Evolutionary conservation across 108 stramenopile species (phyloP), one percentile per base, ranked within the genome.

Genomic region (Skeletonema potamos): DNA sequence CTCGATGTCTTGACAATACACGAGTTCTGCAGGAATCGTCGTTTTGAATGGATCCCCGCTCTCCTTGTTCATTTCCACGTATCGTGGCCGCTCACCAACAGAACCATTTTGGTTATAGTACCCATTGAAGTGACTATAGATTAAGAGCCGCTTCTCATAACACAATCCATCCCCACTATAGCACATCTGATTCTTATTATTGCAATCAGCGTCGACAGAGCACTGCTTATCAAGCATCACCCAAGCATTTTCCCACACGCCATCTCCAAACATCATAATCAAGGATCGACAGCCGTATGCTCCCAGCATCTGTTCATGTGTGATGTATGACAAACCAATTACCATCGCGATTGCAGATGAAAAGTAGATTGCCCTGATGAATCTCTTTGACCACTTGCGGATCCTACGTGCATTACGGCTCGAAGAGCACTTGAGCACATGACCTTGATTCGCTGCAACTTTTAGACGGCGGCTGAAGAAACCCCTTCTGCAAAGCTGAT

Each of bases 51-150:
- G 58, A 30, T 24, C 58, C 1, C 58, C 58, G 6, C 17, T 36
- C 8, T 58, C 58, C 7, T 58, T 58, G 26, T 58, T 58, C 58
- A 17, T 32, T 18, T 58, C 58, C 22, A 36, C 34, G 17, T 58
- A 58, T 17, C 34, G 29, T 6, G 58, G 58, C 5, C 58, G 58
- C 58, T 18, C 58, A 2, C 7, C 26, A 4, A 0, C 4, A 18
- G 0, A 3, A 4, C 58, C 58, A 1, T 58, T 6, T 6, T 58
- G 33, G 5, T 34, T 36, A 4, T 58, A 58, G 58, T 34, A 34
- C 5, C 58, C 58, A 36, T 58, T 58, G 28, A 58, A 58, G 26
- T 58, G 58, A 18, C 58, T 58, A 5, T 58, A 58, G 34, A 58
- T 58, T 6, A 58, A 7, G 17, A 58, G 34, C 58, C 58, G 29